phyloP scores from a whole-genome alignment of 2,329 filamentous ascomycete genomes.

The Setomelanomma holmii region DNA sequence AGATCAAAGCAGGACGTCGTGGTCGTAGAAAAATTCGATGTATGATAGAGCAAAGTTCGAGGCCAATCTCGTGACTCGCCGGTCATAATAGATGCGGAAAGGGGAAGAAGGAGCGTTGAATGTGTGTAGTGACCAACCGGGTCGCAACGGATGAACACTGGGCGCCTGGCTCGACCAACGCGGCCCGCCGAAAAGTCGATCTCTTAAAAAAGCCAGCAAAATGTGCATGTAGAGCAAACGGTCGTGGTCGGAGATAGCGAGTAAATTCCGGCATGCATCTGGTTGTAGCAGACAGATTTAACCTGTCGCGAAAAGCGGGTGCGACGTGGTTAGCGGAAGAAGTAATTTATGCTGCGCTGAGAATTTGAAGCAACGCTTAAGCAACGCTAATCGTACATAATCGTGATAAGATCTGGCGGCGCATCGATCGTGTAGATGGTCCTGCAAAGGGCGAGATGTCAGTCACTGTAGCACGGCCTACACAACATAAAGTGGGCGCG shows the following conservation, averaged over 20 bases:
- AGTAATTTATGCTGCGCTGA: slow-evolving; percentile 8
- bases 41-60: background rate
- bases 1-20: no score
- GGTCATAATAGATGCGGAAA: background rate
- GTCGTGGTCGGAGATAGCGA: slow-evolving; percentile 2
- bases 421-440: slow-evolving; percentile 14
- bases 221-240: background rate
- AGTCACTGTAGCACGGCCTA: slow-evolving; percentile 6
- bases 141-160: background rate
- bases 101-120: background rate
- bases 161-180: background rate
- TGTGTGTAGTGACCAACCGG: background rate
- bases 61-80: background rate
- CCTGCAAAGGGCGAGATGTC: slow-evolving; percentile 4
- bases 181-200: background rate
- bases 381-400: slow-evolving; percentile 25
- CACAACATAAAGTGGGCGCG: no score
- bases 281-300: slow-evolving; percentile 22
- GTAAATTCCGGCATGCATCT: slow-evolving; percentile 18
- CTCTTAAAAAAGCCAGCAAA: background rate
- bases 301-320: slow-evolving; percentile 8
- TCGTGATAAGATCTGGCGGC: slow-evolving; percentile 14
- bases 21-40: no score
- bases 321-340: slow-evolving; percentile 3
- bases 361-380: slow-evolving; percentile 4